Base-by-base conservation (phyloP, 2,329 filamentous ascomycete genomes). In the Exserohilum turcica region DNA sequence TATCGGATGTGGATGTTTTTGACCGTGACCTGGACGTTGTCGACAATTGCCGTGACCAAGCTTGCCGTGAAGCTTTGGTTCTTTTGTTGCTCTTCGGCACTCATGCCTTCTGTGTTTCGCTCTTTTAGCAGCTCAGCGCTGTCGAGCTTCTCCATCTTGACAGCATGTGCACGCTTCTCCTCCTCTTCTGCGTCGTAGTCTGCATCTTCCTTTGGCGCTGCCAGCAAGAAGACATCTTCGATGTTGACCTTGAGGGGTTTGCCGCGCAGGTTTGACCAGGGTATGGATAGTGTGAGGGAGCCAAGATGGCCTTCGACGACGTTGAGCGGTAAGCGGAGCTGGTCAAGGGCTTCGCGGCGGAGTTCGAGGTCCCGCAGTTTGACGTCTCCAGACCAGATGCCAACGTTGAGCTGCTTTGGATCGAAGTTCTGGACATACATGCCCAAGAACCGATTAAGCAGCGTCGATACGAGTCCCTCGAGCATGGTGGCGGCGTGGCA, bases 361-460 rank as follows among this genome's bases (percentile, higher is more conserved):
- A 99, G 84, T 79, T 99, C 90, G 54, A 99, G 87, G 68, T 99
- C 88, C 56, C 88, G 87, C 39, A 99, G 83, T 78, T 96, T 96
- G 69, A 99, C 94, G 79, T 99, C 94, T 67, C 95, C 94, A 18
- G 91, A 96, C 94, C 93, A 99, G 70, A 99, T 99, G 60, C 95
- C 94, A 60, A 99, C 92, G 74, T 99, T 99, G 63, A 99, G 84
- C 80, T 99, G 94, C 70, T 91, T 89, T 48, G 94, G 91, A 77
- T 99, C 94, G 75, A 99, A 99, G 78, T 99, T 97, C 84, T 96
- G 92, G 77, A 99, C 93, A 77, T 99, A 99, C 89, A 97, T 96
- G 83, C 94, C 95, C 85, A 99, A 80, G 79, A 99, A 97, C 81
- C 95, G 90, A 81, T 99, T 99, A 68, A 99, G 88, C 81, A 99